Percentiles rank a stretch among this genome's conserved stretches.
Conservation (phyloP, 257 asterid species). For the Nicotiana noctiflora region DNA sequence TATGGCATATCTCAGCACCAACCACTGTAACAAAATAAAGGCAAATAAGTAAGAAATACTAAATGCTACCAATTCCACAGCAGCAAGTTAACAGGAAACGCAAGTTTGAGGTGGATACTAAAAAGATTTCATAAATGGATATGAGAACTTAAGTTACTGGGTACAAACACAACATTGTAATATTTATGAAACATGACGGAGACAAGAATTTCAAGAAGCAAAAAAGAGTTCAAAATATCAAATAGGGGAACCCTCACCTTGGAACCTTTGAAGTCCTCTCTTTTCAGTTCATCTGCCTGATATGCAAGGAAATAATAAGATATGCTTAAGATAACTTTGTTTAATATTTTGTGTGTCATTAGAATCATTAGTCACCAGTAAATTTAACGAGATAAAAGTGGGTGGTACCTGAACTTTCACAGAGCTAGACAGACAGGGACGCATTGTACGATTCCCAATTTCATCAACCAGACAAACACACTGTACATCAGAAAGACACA, state of each 20-base stretch:
- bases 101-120: neutral
- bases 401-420: conserved; percentile 80
- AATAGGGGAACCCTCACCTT: conserved; percentile 47
- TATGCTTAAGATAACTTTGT: neutral
- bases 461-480: conserved; percentile 98
- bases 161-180: neutral
- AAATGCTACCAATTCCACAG: neutral
- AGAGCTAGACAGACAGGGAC: conserved; percentile 85
- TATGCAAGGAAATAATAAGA: conserved; percentile 25
- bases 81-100: neutral
- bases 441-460: conserved; percentile 88
- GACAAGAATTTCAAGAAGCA: neutral
- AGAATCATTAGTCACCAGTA: neutral
- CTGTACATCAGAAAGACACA: conserved; percentile 33
- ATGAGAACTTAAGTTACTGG: neutral
- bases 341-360: neutral
- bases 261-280: conserved; percentile 77
- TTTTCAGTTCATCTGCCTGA: conserved; percentile 75
- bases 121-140: neutral
- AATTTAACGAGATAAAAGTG: neutral
- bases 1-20: conserved; percentile 79
- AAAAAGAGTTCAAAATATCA: neutral
- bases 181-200: neutral
- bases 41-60: conserved; percentile 6
- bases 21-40: conserved; percentile 61